Percentiles rank a stretch among this genome's conserved stretches.
Evolutionary conservation across 345 rosid genomes (phyloP).

Genomic region (Nasturtium officinale): DNA sequence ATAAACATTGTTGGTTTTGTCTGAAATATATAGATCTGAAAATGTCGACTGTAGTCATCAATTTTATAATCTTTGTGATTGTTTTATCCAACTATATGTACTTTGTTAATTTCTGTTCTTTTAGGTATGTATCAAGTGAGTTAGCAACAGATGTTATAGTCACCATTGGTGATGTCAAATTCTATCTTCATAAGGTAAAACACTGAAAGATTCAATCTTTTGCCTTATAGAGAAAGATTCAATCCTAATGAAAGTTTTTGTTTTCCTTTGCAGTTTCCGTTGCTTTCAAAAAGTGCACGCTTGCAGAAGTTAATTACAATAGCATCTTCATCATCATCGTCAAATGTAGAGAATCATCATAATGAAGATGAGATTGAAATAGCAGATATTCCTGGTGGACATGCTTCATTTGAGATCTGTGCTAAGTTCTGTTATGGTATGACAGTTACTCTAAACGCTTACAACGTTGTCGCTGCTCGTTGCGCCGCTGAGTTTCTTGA

Average conservation of each 20-base stretch:
- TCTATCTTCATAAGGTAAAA: constrained; percentile 74
- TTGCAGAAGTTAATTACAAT: constrained; percentile 64
- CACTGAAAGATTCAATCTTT: background rate
- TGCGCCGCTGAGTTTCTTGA: constrained; percentile 87
- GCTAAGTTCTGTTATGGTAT: constrained; percentile 96
- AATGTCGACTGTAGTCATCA: background rate
- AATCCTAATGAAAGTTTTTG: background rate
- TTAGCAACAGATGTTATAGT: constrained; percentile 69
- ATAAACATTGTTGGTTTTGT: constrained; percentile 6
- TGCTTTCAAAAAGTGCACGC: constrained; percentile 65
- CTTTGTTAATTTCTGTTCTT: constrained; percentile 15
- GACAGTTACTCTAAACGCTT: constrained; percentile 87
- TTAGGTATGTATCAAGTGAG: constrained; percentile 71
- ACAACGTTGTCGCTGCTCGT: constrained; percentile 81
- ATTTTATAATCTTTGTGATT: background rate
- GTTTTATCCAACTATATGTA: background rate
- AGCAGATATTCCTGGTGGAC: constrained; percentile 84
- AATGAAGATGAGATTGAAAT: constrained; percentile 67
- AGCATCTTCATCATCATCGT: constrained; percentile 24
- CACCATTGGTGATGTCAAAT: constrained; percentile 61
- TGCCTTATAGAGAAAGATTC: constrained; percentile 21
- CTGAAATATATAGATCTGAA: constrained; percentile 27
- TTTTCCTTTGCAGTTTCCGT: constrained; percentile 54
- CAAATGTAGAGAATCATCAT: constrained; percentile 53
- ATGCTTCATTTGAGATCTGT: constrained; percentile 86